Percentiles rank a stretch among this genome's conserved stretches.
phyloP scores from a whole-genome alignment of 2,329 filamentous ascomycete genomes.

The Cladophialophora immunda region DNA sequence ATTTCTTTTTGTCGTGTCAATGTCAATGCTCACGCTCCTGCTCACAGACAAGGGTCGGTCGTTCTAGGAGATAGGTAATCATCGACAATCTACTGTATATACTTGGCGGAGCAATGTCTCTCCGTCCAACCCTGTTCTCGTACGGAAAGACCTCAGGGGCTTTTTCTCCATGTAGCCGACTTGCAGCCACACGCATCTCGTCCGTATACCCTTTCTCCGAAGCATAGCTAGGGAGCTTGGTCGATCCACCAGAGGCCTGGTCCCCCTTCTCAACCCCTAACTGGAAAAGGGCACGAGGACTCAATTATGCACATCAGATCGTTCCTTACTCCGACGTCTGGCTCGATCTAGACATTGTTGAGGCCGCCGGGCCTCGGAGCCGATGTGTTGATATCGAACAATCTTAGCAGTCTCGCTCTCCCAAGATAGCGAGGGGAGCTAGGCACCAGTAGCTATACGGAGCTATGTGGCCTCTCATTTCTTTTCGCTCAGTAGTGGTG shows the following conservation, averaged over 20 bases:
- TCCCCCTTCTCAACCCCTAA: neutral
- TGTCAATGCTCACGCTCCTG: neutral
- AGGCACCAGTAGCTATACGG: neutral
- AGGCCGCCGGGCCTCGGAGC: neutral
- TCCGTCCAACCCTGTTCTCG: neutral
- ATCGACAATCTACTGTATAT: neutral
- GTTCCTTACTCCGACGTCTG: neutral
- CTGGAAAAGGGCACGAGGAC: neutral
- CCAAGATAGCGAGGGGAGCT: neutral
- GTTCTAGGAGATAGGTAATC: conserved; percentile 6
- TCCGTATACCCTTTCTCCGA: conserved; percentile 8
- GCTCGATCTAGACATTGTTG: neutral
- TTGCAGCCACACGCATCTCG: conserved; percentile 3
- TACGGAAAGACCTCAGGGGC: neutral
- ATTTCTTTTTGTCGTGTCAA: neutral
- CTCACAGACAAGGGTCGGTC: neutral
- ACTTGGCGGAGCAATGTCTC: conserved; percentile 12
- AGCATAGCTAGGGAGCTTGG: neutral
- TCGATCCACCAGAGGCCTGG: conserved; percentile 2
- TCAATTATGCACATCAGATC: neutral
- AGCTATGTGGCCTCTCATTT: neutral
- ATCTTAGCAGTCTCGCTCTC: neutral
- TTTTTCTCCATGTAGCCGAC: conserved; percentile 9
- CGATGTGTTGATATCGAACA: neutral
- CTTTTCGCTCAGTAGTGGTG: neutral